These are phyloP conservation scores for Hypericum androsaemum DNA, from an alignment of 345 rosid genomes.

Conservation along the genomic window DNA sequence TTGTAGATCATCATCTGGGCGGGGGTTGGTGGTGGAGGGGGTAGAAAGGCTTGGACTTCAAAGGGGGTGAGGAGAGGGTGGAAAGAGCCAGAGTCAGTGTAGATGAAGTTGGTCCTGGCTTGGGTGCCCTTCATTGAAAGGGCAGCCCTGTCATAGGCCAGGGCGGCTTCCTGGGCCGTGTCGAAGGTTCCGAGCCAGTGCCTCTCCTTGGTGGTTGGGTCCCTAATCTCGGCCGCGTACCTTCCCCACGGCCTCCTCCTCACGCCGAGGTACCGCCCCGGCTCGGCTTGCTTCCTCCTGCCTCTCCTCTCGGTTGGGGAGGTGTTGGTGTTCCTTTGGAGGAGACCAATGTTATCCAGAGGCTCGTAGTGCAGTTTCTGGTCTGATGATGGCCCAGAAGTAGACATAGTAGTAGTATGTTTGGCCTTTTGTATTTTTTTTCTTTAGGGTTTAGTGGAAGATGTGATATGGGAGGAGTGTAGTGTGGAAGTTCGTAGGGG, in stretches of 20 bases:
- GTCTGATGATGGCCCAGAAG: too few relatives aligned
- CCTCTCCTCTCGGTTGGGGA: slow-evolving; percentile 60
- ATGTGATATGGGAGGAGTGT: too few relatives aligned
- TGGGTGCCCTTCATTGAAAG: slow-evolving; percentile 91
- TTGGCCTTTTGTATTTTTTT: background rate
- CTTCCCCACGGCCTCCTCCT: slow-evolving; percentile 95
- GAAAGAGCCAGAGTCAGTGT: slow-evolving; percentile 36
- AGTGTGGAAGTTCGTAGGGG: too few relatives aligned
- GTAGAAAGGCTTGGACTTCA: slow-evolving; percentile 40
- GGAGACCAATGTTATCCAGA: slow-evolving; percentile 34
- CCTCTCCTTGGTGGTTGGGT: slow-evolving; percentile 94
- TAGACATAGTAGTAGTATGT: too few relatives aligned
- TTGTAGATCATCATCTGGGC: slow-evolving; percentile 6
- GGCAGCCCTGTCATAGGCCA: slow-evolving; percentile 95
- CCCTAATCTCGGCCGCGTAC: slow-evolving; percentile 92
- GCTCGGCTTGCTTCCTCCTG: slow-evolving; percentile 71
- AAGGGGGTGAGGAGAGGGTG: slow-evolving; percentile 40
- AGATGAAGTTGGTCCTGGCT: slow-evolving; percentile 81
- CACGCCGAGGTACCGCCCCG: slow-evolving; percentile 86
- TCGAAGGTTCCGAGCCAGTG: slow-evolving; percentile 98
- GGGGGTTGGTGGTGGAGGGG: slow-evolving; percentile 20
- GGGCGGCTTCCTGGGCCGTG: slow-evolving; percentile 96
- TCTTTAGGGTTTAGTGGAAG: too few relatives aligned
- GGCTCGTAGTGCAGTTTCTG: slow-evolving; percentile 1
- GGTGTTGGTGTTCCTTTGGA: slow-evolving; percentile 47